Percentiles rank a stretch among this genome's conserved stretches.
phyloP scores from a whole-genome alignment of 768 basidiomycete genomes.

The Crepidotus variabilis region DNA sequence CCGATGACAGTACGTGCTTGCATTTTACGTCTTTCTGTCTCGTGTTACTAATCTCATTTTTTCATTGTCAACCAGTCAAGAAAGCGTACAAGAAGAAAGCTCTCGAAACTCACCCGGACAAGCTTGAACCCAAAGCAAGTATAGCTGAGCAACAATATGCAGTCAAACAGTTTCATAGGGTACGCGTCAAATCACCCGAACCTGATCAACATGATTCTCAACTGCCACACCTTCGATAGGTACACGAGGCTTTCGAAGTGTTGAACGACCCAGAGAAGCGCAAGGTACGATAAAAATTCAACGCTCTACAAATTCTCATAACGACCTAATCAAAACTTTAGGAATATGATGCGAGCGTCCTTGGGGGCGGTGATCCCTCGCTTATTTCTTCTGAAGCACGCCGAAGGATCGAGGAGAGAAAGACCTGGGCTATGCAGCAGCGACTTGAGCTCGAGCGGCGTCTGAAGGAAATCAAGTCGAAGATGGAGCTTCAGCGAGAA shows the following conservation, averaged over 20 bases:
- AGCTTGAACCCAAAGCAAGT: slow-evolving; percentile 51
- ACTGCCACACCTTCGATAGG: slow-evolving; percentile 30
- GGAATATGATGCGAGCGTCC: slow-evolving; percentile 46
- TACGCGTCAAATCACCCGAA: slow-evolving; percentile 22
- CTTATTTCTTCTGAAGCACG: slow-evolving; percentile 35
- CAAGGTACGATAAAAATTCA: slow-evolving; percentile 42
- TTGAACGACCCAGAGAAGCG: slow-evolving; percentile 54
- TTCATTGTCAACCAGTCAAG: slow-evolving; percentile 39
- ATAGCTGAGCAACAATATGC: slow-evolving; percentile 50
- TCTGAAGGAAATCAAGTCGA: slow-evolving; percentile 35
- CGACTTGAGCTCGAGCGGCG: slow-evolving; percentile 47
- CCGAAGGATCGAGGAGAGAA: slow-evolving; percentile 43
- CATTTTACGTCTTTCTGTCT: background rate
- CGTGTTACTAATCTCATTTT: background rate
- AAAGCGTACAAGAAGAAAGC: slow-evolving; percentile 65
- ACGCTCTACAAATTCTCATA: too few relatives aligned
- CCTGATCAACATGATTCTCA: slow-evolving; percentile 11
- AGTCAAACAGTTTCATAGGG: slow-evolving; percentile 58
- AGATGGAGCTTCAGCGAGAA: slow-evolving; percentile 24
- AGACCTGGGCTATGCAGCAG: slow-evolving; percentile 50
- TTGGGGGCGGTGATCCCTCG: slow-evolving; percentile 22
- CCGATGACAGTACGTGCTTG: slow-evolving; percentile 45
- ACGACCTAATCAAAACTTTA: slow-evolving; percentile 12
- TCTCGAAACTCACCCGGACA: slow-evolving; percentile 73
- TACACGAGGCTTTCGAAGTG: slow-evolving; percentile 59